Evolutionary conservation across 257 asterid species (phyloP), one percentile per base, ranked within the genome.

Genomic region (Capsicum chinense): DNA sequence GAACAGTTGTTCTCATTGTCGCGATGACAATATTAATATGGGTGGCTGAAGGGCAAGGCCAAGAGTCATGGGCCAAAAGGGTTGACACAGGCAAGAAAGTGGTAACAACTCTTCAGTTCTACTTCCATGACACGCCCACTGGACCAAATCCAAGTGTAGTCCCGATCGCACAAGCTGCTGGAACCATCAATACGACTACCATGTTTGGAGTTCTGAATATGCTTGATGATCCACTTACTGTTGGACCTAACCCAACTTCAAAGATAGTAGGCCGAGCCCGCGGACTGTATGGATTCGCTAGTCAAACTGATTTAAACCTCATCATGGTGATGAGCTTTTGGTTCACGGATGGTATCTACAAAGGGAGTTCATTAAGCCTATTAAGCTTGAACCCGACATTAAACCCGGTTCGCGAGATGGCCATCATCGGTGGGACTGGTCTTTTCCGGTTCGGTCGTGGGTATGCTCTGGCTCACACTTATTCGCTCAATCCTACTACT

Each of bases 341-440:
- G 2, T 92, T 95, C 85, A 85, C 82, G 0, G 94, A 93, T 56
- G 98, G 95, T 1, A 88, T 86, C 0, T 95, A 93, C 35, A 87
- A 87, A 12, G 97, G 98, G 0, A 95, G 98, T 87, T 90, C 96
- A 0, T 93, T 95, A 33, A 95, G 97, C 84, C 88, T 93, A 58
- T 88, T 95, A 3, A 88, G 98, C 15, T 79, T 89, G 9, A 95
- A 95, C 83, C 90, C 86, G 50, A 92, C 68, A 0, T 0, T 50
- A 81, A 69, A 92, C 1, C 86, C 89, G 52, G 90, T 86, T 10
- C 93, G 98, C 15, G 98, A 95, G 86, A 89, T 95, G 98, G 89
- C 98, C 0, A 86, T 95, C 0, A 97, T 93, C 0, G 98, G 98
- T 2, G 98, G 98, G 5, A 93, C 98, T 11, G 98, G 98, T 2